Base-by-base conservation (phyloP, 495 filamentous ascomycete species). In the Hapsidospora chrysogenum region DNA sequence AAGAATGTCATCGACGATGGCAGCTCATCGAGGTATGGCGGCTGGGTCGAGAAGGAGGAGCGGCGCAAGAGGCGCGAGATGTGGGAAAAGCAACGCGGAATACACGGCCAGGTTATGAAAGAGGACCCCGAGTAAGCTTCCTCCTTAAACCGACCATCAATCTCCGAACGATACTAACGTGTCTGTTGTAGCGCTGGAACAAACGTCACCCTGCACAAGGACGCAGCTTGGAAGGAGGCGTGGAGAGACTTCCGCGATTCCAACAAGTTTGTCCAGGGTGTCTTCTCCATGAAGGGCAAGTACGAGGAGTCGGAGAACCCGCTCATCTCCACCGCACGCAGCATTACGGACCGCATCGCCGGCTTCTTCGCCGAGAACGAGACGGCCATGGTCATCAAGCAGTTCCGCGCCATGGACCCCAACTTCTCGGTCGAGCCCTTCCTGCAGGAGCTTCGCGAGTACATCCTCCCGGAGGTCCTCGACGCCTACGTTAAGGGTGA, bases 281-380 rank as follows among this genome's bases (percentile, higher is more conserved):
- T 96, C 31, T 95, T 94, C 61, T 66, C 67, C 40, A 60, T 89
- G 43, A 84, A 86, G 55, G 70, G 69, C 28, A 73, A 72, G 34
- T 95, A 94, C 64, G 76, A 89, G 38, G 89, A 97, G 57, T 94
- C 86, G 18, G 86, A 96, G 51, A 95, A 97, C 54, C 92, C 89
- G 1, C 63, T 97, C 14, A 85, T 97, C 50, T 78, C 74, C 29
- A 93, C 85, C 4, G 89, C 87, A 2, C 80, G 89, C 45, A 85
- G 79, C 56, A 92, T 97, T 41, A 82, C 85, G 9, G 89, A 97
- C 54, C 72, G 80, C 28, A 69, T 97, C 19, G 84, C 81, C 32
- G 85, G 92, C 17, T 96, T 95, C 58, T 97, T 97, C 43, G 89
- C 89, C 23, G 89, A 96, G 53, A 97, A 94, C 54, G 89, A 97